phyloP scores from a whole-genome alignment of 2,329 filamentous ascomycete species.

The Trichoderma sp. region DNA sequence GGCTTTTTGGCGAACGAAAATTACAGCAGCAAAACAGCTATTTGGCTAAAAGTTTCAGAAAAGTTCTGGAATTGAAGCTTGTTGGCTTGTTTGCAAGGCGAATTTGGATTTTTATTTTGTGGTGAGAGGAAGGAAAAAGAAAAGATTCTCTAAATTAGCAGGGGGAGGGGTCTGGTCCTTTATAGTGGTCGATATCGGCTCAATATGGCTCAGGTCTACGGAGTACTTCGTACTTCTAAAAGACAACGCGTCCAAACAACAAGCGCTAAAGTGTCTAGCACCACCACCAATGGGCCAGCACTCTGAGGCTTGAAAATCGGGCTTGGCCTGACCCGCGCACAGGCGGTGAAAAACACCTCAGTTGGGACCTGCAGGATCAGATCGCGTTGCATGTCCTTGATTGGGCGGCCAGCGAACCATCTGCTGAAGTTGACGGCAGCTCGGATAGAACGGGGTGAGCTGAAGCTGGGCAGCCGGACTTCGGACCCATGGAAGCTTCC shows the following conservation, averaged over 20 bases:
- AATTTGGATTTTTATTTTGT: background rate
- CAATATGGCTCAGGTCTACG: background rate
- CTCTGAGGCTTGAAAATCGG: background rate
- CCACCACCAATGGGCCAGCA: background rate
- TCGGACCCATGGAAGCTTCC: background rate
- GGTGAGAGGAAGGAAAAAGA: background rate
- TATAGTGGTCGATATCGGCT: constrained; percentile 1
- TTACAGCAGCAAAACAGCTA: background rate
- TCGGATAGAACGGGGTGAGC: constrained; percentile 4
- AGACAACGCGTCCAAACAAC: background rate
- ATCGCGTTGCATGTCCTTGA: background rate
- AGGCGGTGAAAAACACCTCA: constrained; percentile 15
- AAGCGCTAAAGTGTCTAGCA: constrained; percentile 9
- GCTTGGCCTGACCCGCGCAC: constrained; percentile 8
- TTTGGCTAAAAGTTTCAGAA: background rate
- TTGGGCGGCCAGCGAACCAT: background rate
- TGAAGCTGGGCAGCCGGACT: background rate
- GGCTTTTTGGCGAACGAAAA: background rate
- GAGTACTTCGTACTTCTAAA: background rate
- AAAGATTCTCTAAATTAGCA: background rate
- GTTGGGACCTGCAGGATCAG: constrained; percentile 1
- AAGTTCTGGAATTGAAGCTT: background rate
- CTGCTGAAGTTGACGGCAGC: background rate
- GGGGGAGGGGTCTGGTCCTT: background rate
- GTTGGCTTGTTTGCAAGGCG: background rate